Conservation (phyloP, 768 basidiomycete species). For the Boletus rubropictus region DNA sequence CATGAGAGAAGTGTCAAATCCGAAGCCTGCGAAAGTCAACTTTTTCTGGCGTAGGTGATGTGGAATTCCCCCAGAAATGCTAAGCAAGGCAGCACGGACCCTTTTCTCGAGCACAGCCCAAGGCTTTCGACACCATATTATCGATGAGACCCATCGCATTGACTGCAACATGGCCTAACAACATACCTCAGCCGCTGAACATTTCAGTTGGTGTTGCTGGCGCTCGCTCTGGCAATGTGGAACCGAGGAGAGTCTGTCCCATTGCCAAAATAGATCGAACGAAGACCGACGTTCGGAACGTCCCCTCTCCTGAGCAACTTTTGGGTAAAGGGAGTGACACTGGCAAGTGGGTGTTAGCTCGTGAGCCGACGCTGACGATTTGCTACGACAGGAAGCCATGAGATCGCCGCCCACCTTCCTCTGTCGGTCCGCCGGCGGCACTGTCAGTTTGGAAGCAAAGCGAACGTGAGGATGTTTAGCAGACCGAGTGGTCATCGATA, state of each 20-base stretch:
- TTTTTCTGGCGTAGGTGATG: background rate
- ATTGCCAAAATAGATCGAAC: constrained; percentile 37
- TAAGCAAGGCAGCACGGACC: background rate
- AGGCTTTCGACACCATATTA: background rate
- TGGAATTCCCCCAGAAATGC: background rate
- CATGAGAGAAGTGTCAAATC: background rate
- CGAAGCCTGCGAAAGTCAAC: background rate
- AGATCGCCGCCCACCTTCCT: constrained; percentile 24
- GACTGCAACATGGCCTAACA: background rate
- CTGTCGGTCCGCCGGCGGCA: constrained; percentile 30
- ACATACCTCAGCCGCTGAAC: constrained; percentile 8
- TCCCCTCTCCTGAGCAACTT: constrained; percentile 37
- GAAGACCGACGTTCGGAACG: constrained; percentile 28
- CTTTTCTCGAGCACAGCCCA: background rate
- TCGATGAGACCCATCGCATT: background rate
- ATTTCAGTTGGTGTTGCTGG: background rate
- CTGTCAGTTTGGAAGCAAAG: constrained; percentile 29
- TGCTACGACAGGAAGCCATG: background rate
- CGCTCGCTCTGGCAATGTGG: background rate
- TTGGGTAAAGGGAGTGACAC: constrained; percentile 34
- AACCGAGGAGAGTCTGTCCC: constrained; percentile 25
- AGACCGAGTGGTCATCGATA: constrained; percentile 20
- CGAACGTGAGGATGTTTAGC: constrained; percentile 23
- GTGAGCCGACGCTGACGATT: background rate
- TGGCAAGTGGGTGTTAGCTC: background rate